Evolutionary conservation across 192 early-diverging fungal genomes (phyloP).

Genomic region (Gaertneriomyces semiglobifer): DNA sequence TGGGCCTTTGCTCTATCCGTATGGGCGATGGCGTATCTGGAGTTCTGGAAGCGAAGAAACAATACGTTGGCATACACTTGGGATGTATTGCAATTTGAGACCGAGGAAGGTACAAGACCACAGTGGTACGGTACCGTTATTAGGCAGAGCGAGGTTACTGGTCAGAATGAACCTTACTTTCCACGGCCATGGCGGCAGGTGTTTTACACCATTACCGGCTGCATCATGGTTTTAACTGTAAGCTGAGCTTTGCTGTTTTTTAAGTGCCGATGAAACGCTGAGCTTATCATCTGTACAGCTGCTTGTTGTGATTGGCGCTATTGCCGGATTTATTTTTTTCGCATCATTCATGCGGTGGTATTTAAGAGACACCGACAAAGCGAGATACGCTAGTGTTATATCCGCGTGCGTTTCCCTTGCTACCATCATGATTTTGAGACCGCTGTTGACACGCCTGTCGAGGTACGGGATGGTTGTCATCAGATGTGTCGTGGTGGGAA

Average conservation of each 20-base stretch:
- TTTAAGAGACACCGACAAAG: background rate
- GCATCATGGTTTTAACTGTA: conserved; percentile 42
- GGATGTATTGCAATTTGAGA: conserved; percentile 53
- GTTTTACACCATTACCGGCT: conserved; percentile 14
- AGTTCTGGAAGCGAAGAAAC: conserved; percentile 61
- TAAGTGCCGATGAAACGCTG: conserved; percentile 13
- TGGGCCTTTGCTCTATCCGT: conserved; percentile 61
- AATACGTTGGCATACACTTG: conserved; percentile 50
- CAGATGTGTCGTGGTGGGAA: background rate
- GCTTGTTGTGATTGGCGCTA: conserved; percentile 24
- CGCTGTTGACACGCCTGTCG: background rate
- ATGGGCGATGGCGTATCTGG: conserved; percentile 58
- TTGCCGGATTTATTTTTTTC: conserved; percentile 30
- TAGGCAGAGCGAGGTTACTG: conserved; percentile 11
- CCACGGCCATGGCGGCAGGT: conserved; percentile 7
- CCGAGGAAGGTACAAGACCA: conserved; percentile 52
- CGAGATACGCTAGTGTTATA: conserved; percentile 31
- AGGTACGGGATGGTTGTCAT: background rate
- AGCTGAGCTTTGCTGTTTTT: conserved; percentile 5
- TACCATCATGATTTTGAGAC: conserved; percentile 54
- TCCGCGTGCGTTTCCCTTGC: conserved; percentile 37
- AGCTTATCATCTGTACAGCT: conserved; percentile 16
- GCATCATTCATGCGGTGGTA: background rate
- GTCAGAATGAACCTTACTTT: conserved; percentile 19
- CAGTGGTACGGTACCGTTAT: conserved; percentile 46